phyloP scores from a whole-genome alignment of 2,329 filamentous ascomycete species.

The Rhynchosporium graminicola region DNA sequence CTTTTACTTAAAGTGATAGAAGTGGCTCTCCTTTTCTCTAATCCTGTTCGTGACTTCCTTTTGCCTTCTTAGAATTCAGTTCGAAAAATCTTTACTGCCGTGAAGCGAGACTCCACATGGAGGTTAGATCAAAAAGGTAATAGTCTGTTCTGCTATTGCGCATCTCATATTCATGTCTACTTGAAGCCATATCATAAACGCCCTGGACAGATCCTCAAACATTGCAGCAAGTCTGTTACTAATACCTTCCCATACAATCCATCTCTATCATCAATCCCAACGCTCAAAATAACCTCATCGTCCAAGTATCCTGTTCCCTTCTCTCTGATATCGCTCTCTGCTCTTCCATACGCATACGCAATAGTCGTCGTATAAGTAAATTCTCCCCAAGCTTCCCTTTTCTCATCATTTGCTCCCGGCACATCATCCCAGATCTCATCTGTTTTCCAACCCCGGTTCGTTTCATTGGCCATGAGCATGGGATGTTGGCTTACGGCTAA shows the following conservation, averaged over 20 bases:
- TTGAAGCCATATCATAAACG: background rate
- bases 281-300: conserved; percentile 44
- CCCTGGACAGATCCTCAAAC: conserved; percentile 54
- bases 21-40: too few relatives aligned
- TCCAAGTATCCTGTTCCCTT: conserved; percentile 43
- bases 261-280: conserved; percentile 43
- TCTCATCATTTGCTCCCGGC: conserved; percentile 22
- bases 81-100: background rate
- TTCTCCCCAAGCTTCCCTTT: conserved; percentile 36
- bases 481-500: conserved; percentile 42
- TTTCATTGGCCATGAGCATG: conserved; percentile 43
- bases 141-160: background rate
- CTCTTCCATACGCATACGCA: conserved; percentile 42
- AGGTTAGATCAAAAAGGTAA: background rate
- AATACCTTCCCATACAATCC: conserved; percentile 41
- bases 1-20: too few relatives aligned
- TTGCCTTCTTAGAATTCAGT: too few relatives aligned
- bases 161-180: background rate
- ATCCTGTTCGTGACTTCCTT: too few relatives aligned
- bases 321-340: conserved; percentile 39
- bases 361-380: conserved; percentile 46
- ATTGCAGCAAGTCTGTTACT: conserved; percentile 41
- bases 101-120: background rate
- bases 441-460: conserved; percentile 41
- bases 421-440: conserved; percentile 42